Base-by-base conservation (phyloP, 2,329 filamentous ascomycete species). In the Colletotrichum scovillei region DNA sequence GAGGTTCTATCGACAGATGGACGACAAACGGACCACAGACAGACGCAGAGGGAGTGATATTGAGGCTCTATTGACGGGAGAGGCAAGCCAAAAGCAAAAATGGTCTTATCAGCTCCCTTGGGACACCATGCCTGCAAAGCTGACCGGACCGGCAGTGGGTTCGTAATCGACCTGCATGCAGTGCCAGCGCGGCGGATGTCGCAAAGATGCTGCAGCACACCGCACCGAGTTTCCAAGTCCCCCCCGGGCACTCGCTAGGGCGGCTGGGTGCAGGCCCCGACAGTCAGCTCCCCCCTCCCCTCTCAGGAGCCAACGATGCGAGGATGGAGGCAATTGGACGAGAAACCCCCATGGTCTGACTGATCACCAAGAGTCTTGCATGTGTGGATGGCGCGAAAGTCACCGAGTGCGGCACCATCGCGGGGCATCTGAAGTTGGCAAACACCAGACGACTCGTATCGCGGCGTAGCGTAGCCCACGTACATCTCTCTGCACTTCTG, bases 101-200 rank as follows among this genome's bases (percentile, higher is more conserved):
- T 49, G 19, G 66, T 30, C 28, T 53, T 42, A 24, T 46, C 65
- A 19, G 56, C 46, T 62, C 71, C 67, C 56, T 73, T 63, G 60
- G 60, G 60, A 70, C 28, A 59, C 12, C 55, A 52, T 56, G 55
- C 55, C 67, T 57, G 60, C 60, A 56, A 59, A 73, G 70, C 66
- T 73, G 70, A 62, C 64, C 52, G 32, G 56, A 49, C 42, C 16
- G 22, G 42, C 46, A 22, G 53, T 57, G 67, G 56, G 60, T 57
- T 66, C 67, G 62, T 73, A 71, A 70, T 71, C 71, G 57, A 24
- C 55, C 67, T 70, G 49, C 62, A 73, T 65, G 66, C 57, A 71
- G 67, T 65, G 67, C 59, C 71, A 73, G 55, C 67, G 67, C 56
- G 60, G 70, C 62, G 58, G 58, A 73, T 62, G 67, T 73, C 71